Conservation (phyloP, 163 green algal species). For the Scenedesmus sp. region DNA sequence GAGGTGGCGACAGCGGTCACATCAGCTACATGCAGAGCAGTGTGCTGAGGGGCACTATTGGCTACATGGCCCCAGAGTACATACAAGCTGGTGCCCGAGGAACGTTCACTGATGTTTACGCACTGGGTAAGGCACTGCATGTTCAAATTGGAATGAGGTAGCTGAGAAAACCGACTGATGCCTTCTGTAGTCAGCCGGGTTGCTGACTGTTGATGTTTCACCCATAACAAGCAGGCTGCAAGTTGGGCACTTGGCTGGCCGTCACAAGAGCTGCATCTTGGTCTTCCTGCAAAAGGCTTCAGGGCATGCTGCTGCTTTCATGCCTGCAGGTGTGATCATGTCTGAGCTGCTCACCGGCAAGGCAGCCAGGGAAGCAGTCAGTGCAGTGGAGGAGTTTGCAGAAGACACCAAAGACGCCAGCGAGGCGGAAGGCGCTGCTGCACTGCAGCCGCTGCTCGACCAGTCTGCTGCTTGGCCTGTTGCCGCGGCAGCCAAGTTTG, state of each 20-base stretch:
- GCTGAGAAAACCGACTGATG: too few relatives aligned
- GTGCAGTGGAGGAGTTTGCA: neutral
- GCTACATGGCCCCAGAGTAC: constrained; percentile 3
- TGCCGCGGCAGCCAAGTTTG: neutral
- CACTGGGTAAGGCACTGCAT: neutral
- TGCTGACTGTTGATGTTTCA: too few relatives aligned
- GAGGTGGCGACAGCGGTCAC: too few relatives aligned
- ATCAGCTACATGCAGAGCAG: neutral
- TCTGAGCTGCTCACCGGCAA: neutral
- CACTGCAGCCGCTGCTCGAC: neutral
- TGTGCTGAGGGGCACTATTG: neutral
- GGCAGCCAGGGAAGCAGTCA: neutral
- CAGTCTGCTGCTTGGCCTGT: neutral
- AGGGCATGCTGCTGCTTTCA: neutral
- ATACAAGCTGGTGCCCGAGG: neutral
- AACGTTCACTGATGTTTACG: neutral
- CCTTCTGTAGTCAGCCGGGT: too few relatives aligned
- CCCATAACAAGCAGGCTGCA: too few relatives aligned
- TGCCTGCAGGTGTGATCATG: neutral
- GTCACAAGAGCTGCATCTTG: too few relatives aligned
- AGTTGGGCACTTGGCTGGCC: too few relatives aligned
- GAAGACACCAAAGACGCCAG: neutral
- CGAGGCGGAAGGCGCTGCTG: neutral
- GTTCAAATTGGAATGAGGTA: too few relatives aligned
- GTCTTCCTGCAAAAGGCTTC: neutral